Conservation (phyloP, 2,329 filamentous ascomycete genomes). For the Fusarium sp. region DNA sequence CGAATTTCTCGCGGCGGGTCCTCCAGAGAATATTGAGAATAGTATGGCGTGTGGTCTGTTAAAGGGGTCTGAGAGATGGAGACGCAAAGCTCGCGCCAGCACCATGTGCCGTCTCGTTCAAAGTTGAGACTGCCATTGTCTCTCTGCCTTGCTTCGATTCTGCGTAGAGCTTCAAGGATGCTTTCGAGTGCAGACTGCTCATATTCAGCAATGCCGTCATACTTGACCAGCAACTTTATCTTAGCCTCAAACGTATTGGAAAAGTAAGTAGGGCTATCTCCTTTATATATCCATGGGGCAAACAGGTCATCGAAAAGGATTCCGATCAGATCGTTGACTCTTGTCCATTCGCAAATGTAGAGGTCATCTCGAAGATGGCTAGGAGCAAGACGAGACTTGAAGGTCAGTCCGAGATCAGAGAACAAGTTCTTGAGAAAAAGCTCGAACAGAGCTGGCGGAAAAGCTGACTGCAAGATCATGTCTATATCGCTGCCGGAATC, state of each 20-base stretch:
- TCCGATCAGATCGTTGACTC: rapidly evolving
- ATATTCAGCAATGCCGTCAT: not conserved
- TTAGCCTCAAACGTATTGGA: not conserved
- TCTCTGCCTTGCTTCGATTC: not conserved
- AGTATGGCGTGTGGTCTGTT: no score
- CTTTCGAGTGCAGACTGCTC: not conserved
- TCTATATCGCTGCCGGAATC: not conserved
- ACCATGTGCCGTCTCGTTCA: not conserved
- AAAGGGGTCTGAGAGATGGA: not conserved
- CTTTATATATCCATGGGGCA: not conserved
- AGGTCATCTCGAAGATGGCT: no score
- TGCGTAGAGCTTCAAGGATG: not conserved
- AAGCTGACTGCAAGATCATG: not conserved
- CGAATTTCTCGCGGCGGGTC: not conserved
- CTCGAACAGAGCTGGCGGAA: not conserved
- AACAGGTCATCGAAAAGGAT: not conserved
- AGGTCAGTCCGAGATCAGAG: not conserved
- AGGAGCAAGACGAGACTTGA: not conserved
- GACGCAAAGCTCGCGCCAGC: not conserved
- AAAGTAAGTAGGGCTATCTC: not conserved
- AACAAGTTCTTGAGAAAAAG: not conserved
- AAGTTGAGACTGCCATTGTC: not conserved
- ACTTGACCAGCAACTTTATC: not conserved
- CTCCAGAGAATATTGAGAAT: not conserved
- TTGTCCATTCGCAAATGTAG: not conserved